Conservation (phyloP, 2,329 filamentous ascomycete genomes). For the Cyphellophora europaea region DNA sequence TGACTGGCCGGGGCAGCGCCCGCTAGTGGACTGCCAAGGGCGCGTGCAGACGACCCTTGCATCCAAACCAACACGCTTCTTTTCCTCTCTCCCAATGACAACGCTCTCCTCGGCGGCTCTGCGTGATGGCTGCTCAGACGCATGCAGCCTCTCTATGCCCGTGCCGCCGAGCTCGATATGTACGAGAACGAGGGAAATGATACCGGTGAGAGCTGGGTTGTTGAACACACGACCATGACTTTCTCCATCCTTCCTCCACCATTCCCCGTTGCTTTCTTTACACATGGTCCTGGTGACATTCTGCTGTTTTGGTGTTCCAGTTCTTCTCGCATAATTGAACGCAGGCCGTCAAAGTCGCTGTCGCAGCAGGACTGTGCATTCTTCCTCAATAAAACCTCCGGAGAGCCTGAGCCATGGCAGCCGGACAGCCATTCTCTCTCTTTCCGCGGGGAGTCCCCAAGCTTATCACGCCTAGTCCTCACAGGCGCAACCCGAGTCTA, state of each 20-base stretch:
- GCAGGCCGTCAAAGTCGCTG: conserved; percentile 3
- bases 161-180: not conserved
- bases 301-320: conserved; percentile 4
- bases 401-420: conserved; percentile 2
- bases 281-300: conserved; percentile 8
- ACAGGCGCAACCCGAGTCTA: conserved; percentile 16
- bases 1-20: not conserved
- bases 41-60: too few species aligned
- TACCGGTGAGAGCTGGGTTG: not conserved
- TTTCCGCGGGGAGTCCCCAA: conserved; percentile 15
- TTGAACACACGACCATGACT: not conserved
- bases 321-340: not conserved
- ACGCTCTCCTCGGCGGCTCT: not conserved
- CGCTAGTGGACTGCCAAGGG: too few species aligned
- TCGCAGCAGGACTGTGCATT: conserved; percentile 1
- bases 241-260: too few species aligned
- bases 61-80: too few species aligned
- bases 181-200: not conserved
- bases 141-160: not conserved
- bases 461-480: conserved; percentile 16
- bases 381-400: too few species aligned
- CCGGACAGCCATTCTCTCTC: conserved; percentile 12
- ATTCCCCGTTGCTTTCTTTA: conserved; percentile 4
- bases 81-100: not conserved
- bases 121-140: not conserved